phyloP scores from a whole-genome alignment of 805 yeast genomes.

The Yarrowia yakushimensis region DNA sequence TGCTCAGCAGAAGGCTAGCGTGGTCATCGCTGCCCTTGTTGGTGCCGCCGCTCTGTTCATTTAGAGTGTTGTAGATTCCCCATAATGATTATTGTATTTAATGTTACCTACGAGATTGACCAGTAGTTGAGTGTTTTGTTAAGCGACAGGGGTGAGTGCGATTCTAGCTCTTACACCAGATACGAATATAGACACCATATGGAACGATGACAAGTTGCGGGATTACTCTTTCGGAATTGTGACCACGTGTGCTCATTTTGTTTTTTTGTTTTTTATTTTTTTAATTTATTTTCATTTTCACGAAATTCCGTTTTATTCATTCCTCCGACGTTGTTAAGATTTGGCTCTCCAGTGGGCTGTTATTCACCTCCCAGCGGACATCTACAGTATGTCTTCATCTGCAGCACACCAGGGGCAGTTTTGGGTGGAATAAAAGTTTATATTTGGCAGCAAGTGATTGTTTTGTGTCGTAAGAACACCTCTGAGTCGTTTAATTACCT shows the following conservation, averaged over 20 bases:
- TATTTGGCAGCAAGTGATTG: neutral
- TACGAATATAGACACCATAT: no score
- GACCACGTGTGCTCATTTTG: no score
- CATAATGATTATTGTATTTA: neutral
- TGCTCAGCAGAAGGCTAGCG: slow-evolving; percentile 9
- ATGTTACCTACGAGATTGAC: no score
- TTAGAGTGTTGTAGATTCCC: neutral
- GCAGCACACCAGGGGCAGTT: neutral
- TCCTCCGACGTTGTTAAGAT: no score
- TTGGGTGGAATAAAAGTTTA: neutral
- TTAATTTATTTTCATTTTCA: neutral
- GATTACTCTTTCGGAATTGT: no score
- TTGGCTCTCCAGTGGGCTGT: slow-evolving; percentile 1
- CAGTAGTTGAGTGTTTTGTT: no score
- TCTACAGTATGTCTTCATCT: neutral
- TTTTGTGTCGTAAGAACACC: neutral
- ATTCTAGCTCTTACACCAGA: no score
- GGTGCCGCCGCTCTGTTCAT: slow-evolving; percentile 8
- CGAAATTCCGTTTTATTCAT: no score
- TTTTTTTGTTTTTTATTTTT: neutral
- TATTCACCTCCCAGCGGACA: neutral
- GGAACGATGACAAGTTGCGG: no score
- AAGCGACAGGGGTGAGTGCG: no score
- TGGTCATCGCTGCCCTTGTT: neutral
- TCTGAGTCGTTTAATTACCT: no score